Percentiles rank a stretch among this genome's conserved stretches.
These are phyloP conservation scores for Fraxinus albicans DNA, from an alignment of 305 asterid species.

Conservation along the genomic window DNA sequence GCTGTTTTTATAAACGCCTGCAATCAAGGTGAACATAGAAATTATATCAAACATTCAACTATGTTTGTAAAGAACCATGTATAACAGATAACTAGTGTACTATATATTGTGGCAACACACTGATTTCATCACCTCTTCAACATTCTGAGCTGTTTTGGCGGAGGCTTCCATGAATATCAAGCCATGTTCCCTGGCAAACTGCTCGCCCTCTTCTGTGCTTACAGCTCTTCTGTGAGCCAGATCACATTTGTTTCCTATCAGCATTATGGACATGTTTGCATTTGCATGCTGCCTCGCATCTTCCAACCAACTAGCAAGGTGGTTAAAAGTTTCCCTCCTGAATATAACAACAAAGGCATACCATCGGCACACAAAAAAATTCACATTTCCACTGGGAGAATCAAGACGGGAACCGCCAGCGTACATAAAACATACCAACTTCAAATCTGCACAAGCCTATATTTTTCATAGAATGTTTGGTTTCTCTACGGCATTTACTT, in stretches of 20 bases:
- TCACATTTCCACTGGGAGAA: background rate
- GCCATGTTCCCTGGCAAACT: slow-evolving; percentile 77
- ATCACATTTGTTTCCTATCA: slow-evolving; percentile 71
- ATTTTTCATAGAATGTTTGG: background rate
- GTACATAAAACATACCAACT: background rate
- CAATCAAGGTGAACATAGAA: background rate
- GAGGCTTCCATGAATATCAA: slow-evolving; percentile 77
- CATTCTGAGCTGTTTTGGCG: slow-evolving; percentile 78
- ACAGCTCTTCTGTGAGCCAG: slow-evolving; percentile 76
- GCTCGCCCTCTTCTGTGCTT: slow-evolving; percentile 78
- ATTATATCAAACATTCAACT: background rate
- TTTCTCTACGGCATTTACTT: background rate
- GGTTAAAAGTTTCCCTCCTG: slow-evolving; percentile 84
- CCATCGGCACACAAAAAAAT: background rate
- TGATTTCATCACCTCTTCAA: slow-evolving; percentile 55
- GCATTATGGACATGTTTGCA: slow-evolving; percentile 68
- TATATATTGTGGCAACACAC: background rate
- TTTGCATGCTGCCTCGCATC: slow-evolving; percentile 77
- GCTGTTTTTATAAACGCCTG: slow-evolving; percentile 80
- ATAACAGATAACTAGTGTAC: background rate
- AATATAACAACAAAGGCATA: background rate
- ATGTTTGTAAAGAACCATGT: background rate
- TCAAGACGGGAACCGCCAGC: background rate
- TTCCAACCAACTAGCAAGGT: slow-evolving; percentile 79
- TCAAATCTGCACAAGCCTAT: background rate